Evolutionary conservation across 2,329 filamentous ascomycete genomes (phyloP), one percentile per base, ranked within the genome.

Genomic region (Aureobasidium subglaciale): DNA sequence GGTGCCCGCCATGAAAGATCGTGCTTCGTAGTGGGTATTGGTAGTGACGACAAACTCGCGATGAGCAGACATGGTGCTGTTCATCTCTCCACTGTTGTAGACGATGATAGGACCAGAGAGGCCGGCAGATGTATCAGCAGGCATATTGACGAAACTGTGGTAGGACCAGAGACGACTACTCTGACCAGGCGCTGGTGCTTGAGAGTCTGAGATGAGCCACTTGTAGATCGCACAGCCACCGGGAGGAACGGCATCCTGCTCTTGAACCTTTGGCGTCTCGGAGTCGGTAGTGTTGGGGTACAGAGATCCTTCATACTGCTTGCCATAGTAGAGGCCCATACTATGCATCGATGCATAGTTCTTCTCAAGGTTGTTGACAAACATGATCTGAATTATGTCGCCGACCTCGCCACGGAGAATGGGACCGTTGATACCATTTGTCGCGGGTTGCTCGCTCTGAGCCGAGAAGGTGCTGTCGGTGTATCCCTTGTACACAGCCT

Each of bases 401-500:
- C 63, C 63, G 13, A 66, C 63, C 49, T 66, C 64, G 27, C 41
- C 48, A n/a, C 64, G 48, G 10, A 65, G 38, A 2, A 59, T 65
- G 2, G 63, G 63, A 16, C 63, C 64, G 45, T 59, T 60, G 20
- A 59, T 62, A 5, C 64, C 64, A 41, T 65, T 63, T 60, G 58
- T 64, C n/a, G 59, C 53, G 8, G 63, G 64, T 48, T 68, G 63
- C 29, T 60, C 56, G 13, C 57, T 58, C 20, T 54, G 41, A 3
- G 57, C 46, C 4, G 43, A 60, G 56, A 68, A 67, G n/a, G 55
- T 59, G 9, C 54, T 42, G 34, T 65, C 65, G 7, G 66, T 68
- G 56, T 68, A 68, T 8, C 65, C 66, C n/a, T 62, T 60, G 55
- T 67, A 66, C 7, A 66, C 54, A 5, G 64, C 66, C 45, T 68